Evolutionary conservation across 2,329 filamentous ascomycete genomes (phyloP).

Genomic region (Cadophora sp.): DNA sequence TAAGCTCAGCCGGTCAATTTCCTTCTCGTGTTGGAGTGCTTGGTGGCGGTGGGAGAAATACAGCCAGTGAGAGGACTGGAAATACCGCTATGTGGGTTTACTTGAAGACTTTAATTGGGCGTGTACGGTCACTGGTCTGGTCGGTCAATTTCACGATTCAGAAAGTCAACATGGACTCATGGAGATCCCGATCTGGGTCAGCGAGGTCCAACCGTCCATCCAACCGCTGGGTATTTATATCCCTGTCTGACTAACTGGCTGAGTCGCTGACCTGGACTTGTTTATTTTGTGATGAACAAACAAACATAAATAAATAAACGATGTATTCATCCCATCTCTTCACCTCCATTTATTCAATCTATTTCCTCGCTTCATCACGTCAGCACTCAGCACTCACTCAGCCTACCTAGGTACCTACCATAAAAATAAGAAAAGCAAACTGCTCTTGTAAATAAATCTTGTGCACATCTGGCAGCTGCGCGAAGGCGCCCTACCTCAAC

Average conservation of each 20-base stretch:
- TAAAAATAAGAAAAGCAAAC: not conserved
- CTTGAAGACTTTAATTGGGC: no score
- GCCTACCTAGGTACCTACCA: no score
- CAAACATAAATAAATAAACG: not conserved
- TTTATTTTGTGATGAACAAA: constrained; percentile 8
- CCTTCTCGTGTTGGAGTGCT: constrained; percentile 8
- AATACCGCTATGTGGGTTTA: not conserved
- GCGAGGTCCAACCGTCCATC: not conserved
- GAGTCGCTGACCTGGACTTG: not conserved
- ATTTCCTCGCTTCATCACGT: not conserved
- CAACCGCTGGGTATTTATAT: constrained; percentile 9
- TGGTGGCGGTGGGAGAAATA: not conserved
- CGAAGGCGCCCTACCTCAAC: not conserved
- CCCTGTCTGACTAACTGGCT: not conserved
- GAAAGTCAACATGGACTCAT: no score
- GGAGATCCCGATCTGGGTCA: no score
- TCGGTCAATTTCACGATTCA: constrained; percentile 1
- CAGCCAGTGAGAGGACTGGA: not conserved
- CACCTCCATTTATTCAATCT: not conserved
- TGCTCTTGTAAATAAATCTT: not conserved
- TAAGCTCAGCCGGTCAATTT: constrained; percentile 14
- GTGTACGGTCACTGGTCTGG: not conserved
- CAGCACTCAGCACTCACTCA: not conserved
- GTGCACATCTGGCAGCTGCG: not conserved
- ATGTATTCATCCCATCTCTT: constrained; percentile 4